Evolutionary conservation across 352 stramenopile genomes (phyloP).

Genomic region (Phytophthora nicotianae): DNA sequence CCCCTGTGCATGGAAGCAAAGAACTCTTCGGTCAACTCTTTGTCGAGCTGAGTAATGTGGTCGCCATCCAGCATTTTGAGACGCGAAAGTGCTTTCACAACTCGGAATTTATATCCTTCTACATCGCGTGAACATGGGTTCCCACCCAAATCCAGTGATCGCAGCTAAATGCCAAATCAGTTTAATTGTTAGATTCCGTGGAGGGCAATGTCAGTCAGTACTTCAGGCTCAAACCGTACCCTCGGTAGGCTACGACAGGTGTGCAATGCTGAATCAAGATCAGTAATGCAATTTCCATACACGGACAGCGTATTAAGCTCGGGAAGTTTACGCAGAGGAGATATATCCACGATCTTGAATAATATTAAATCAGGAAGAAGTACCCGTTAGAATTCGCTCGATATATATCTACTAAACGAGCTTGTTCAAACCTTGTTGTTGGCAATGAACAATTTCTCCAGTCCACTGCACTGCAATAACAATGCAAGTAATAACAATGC

Average conservation of each 20-base stretch:
- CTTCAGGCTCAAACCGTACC: conserved; percentile 17
- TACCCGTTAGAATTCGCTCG: not conserved
- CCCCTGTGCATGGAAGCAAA: conserved; percentile 23
- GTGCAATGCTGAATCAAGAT: conserved; percentile 54
- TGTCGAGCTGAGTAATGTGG: conserved; percentile 72
- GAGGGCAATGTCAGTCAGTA: too few relatives aligned
- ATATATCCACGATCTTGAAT: conserved; percentile 51
- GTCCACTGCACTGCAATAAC: conserved; percentile 44
- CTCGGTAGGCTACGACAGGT: conserved; percentile 59
- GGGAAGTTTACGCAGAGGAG: conserved; percentile 45
- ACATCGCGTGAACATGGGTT: conserved; percentile 72
- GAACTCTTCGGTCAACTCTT: conserved; percentile 75
- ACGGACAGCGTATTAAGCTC: conserved; percentile 66
- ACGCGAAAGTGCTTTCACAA: conserved; percentile 61
- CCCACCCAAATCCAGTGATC: conserved; percentile 69
- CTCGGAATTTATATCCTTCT: conserved; percentile 78
- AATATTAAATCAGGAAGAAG: not conserved
- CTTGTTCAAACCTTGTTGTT: conserved; percentile 54
- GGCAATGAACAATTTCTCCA: conserved; percentile 70
- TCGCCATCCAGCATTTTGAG: conserved; percentile 79
- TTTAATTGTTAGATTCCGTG: not conserved
- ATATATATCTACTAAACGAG: not conserved
- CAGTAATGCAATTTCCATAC: conserved; percentile 58
- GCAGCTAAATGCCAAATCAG: conserved; percentile 49
- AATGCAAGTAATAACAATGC: not conserved